Conservation (phyloP, 2,329 filamentous ascomycete species). For the Penicillium vulpinum region DNA sequence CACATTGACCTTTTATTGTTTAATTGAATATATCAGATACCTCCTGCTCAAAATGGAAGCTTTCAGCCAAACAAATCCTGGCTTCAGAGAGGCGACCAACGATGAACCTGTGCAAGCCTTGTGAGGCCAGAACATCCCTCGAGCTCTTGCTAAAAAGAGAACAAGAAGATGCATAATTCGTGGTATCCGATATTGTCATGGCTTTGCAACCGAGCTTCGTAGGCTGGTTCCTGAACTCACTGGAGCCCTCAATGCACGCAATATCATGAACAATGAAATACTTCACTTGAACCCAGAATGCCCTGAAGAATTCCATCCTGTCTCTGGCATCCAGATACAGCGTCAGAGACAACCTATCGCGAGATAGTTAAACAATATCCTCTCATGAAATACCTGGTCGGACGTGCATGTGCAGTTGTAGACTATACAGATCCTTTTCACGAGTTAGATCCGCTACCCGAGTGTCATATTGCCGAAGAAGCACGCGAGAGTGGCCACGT, state of each 20-base stretch:
- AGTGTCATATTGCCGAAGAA: slow-evolving; percentile 45
- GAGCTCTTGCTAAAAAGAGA: not conserved
- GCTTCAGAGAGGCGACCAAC: not conserved
- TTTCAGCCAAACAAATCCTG: not conserved
- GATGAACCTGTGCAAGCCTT: not conserved
- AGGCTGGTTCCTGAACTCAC: slow-evolving; percentile 9
- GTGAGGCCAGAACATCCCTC: not conserved
- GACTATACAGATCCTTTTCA: slow-evolving; percentile 39
- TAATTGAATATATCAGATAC: too few relatives aligned
- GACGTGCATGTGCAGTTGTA: slow-evolving; percentile 44
- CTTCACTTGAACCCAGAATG: not conserved
- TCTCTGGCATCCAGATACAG: slow-evolving; percentile 14
- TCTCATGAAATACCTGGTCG: slow-evolving; percentile 41
- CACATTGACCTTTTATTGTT: too few relatives aligned
- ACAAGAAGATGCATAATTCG: not conserved
- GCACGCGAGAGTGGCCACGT: slow-evolving; percentile 26
- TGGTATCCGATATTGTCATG: slow-evolving; percentile 8
- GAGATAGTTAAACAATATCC: slow-evolving; percentile 13
- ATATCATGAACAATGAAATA: slow-evolving; percentile 16
- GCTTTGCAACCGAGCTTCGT: slow-evolving; percentile 5
- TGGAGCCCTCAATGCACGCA: slow-evolving; percentile 12
- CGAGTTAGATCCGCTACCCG: slow-evolving; percentile 42
- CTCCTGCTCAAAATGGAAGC: not conserved
- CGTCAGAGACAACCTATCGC: slow-evolving; percentile 8
- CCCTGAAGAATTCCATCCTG: slow-evolving; percentile 13